Conservation (phyloP, 768 basidiomycete species). For the Tulasnella sp. region DNA sequence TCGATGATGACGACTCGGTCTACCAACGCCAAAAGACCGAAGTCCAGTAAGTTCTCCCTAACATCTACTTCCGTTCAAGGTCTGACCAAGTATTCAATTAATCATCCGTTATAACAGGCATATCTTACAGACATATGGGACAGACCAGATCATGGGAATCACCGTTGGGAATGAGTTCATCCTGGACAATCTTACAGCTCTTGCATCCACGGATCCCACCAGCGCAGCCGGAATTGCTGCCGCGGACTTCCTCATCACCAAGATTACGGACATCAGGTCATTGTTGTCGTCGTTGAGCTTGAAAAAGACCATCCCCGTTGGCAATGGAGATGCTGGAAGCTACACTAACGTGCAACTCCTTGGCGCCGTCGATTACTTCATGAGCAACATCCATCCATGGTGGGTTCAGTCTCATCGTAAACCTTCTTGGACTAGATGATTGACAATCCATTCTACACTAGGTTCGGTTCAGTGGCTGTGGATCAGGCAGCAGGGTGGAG, state of each 20-base stretch:
- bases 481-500: slow-evolving; percentile 68
- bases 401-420: slow-evolving; percentile 30
- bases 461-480: slow-evolving; percentile 78
- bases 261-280: slow-evolving; percentile 41
- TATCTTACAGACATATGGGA: slow-evolving; percentile 60
- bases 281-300: slow-evolving; percentile 45
- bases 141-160: slow-evolving; percentile 61
- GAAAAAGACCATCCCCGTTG: slow-evolving; percentile 53
- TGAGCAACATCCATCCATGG: slow-evolving; percentile 80
- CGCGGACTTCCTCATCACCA: slow-evolving; percentile 48
- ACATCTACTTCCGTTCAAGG: not conserved
- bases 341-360: slow-evolving; percentile 70
- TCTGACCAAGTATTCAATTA: not conserved
- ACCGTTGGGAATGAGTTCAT: slow-evolving; percentile 81
- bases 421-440: slow-evolving; percentile 23
- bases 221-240: slow-evolving; percentile 45
- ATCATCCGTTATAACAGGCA: not conserved
- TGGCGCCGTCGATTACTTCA: slow-evolving; percentile 54
- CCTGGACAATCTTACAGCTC: slow-evolving; percentile 34
- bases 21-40: slow-evolving; percentile 62
- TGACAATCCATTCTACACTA: slow-evolving; percentile 24
- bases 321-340: slow-evolving; percentile 76
- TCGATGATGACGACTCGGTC: slow-evolving; percentile 50
- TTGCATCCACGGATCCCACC: slow-evolving; percentile 44
- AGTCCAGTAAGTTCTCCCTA: slow-evolving; percentile 42